Conservation (phyloP, 495 filamentous ascomycete genomes). For the Arthonia radiata region DNA sequence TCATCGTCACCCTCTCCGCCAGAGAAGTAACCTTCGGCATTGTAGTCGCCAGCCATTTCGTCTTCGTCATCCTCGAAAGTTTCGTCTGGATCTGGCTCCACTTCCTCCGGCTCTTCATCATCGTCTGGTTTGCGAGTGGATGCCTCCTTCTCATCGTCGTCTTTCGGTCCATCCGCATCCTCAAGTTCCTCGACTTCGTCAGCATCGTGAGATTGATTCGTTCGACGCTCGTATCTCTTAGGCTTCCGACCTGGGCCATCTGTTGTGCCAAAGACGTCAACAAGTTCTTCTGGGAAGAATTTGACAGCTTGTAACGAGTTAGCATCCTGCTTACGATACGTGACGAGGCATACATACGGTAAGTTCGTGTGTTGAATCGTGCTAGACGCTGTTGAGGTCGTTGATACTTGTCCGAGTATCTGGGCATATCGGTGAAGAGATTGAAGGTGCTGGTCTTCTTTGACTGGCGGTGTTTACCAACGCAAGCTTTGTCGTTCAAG, state of each 20-base stretch:
- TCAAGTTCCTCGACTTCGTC: conserved; percentile 5
- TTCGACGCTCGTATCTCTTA: neutral
- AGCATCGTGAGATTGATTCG: conserved; percentile 13
- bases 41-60: conserved; percentile 33
- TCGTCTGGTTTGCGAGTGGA: conserved; percentile 19
- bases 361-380: conserved; percentile 22
- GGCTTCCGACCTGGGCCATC: neutral
- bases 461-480: conserved; percentile 10
- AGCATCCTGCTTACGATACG: neutral
- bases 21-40: conserved; percentile 42
- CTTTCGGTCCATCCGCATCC: conserved; percentile 6
- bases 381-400: conserved; percentile 27
- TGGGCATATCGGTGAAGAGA: conserved; percentile 34
- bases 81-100: conserved; percentile 29
- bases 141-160: conserved; percentile 14
- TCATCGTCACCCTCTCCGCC: conserved; percentile 33
- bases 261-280: conserved; percentile 21
- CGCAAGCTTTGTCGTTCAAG: conserved; percentile 20
- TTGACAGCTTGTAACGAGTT: conserved; percentile 8
- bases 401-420: conserved; percentile 29
- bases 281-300: conserved; percentile 33
- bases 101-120: conserved; percentile 16
- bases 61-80: conserved; percentile 31
- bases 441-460: conserved; percentile 17
- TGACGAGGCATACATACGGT: conserved; percentile 22